These are phyloP conservation scores for Gastrodia elata DNA, from an alignment of 106 monocot species.

Conservation along the genomic window DNA sequence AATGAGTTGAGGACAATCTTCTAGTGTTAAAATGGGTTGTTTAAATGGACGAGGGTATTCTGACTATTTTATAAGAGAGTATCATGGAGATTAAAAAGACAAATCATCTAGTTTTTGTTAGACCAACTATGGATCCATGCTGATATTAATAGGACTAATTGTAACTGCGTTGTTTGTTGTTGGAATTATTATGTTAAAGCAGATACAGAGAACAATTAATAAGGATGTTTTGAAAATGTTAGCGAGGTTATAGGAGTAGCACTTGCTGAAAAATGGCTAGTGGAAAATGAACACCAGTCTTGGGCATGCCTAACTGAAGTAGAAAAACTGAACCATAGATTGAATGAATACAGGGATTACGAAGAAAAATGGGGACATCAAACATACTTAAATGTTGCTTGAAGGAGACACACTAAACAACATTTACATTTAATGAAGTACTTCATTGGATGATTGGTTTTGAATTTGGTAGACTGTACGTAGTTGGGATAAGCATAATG, in stretches of 20 bases:
- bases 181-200: not conserved
- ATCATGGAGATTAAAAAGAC: not conserved
- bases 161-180: not conserved
- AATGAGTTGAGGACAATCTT: not conserved
- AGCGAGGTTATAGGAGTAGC: not conserved
- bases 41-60: not conserved
- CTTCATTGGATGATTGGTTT: not conserved
- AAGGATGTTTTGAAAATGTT: not conserved
- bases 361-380: not conserved
- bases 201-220: not conserved
- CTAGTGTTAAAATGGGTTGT: not conserved
- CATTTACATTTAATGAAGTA: not conserved
- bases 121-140: not conserved
- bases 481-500: not conserved
- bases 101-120: not conserved
- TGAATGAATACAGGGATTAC: not conserved
- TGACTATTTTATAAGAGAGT: not conserved
- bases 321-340: not conserved
- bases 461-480: not conserved
- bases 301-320: not conserved
- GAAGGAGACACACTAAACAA: not conserved
- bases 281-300: not conserved
- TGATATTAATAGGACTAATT: not conserved
- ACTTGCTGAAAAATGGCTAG: not conserved
- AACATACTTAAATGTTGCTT: not conserved